Evolutionary conservation across 1,139 yeast species (phyloP).

Genomic region (Barnettozyma hawaiiensis): DNA sequence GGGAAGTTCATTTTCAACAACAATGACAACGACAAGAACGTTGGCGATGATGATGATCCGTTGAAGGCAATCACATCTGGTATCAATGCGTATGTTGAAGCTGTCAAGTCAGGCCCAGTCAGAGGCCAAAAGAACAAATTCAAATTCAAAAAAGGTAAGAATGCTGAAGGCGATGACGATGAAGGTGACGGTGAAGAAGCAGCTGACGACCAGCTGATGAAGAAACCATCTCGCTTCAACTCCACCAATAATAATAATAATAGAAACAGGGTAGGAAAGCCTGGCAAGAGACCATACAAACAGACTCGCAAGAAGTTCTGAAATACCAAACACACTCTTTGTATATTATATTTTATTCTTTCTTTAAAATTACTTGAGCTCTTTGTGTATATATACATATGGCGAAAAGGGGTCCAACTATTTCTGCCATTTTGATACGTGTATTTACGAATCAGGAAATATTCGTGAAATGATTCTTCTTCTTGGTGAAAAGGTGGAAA

Average conservation of each 20-base stretch:
- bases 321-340: background rate
- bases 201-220: no score
- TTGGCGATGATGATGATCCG: conserved; percentile 47
- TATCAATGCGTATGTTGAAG: conserved; percentile 87
- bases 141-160: conserved; percentile 68
- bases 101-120: conserved; percentile 86
- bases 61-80: conserved; percentile 45
- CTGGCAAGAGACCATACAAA: conserved; percentile 42
- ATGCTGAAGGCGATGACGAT: conserved; percentile 47
- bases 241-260: conserved; percentile 13
- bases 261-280: conserved; percentile 28
- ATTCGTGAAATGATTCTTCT: background rate
- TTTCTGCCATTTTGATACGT: background rate
- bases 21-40: conserved; percentile 41
- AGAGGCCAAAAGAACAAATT: conserved; percentile 89
- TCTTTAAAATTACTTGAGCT: no score
- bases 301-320: conserved; percentile 51
- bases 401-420: background rate
- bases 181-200: conserved; percentile 48
- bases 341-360: conserved; percentile 1
- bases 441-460: background rate
- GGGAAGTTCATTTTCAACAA: conserved; percentile 50
- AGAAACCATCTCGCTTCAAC: conserved; percentile 15
- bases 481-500: no score
- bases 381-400: no score